Evolutionary conservation across 2,329 filamentous ascomycete species (phyloP).

Genomic region (Colletotrichum musae): DNA sequence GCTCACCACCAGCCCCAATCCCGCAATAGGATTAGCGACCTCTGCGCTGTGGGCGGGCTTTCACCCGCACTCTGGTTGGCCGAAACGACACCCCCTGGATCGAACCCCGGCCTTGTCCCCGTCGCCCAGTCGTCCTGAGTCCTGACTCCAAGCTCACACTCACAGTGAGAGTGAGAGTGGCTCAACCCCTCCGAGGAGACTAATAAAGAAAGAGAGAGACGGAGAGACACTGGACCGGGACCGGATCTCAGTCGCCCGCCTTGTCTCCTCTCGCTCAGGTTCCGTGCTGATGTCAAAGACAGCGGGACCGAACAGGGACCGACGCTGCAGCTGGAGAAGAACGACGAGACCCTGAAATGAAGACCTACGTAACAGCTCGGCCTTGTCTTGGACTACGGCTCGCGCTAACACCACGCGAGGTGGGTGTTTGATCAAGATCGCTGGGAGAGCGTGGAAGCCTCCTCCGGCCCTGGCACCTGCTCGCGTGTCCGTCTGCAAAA

Average conservation of each 20-base stretch:
- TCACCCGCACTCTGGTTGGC: constrained; percentile 30
- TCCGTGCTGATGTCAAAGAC: constrained; percentile 15
- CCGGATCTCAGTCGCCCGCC: not conserved
- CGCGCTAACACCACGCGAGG: constrained; percentile 18
- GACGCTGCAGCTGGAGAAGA: constrained; percentile 7
- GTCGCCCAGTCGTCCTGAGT: not conserved
- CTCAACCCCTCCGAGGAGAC: constrained; percentile 15
- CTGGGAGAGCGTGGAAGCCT: constrained; percentile 13
- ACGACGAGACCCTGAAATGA: constrained; percentile 38
- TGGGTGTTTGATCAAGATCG: constrained; percentile 33
- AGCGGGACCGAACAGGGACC: constrained; percentile 23
- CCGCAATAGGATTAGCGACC: constrained; percentile 29
- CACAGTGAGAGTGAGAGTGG: constrained; percentile 19
- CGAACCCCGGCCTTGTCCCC: constrained; percentile 11
- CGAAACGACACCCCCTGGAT: constrained; percentile 14
- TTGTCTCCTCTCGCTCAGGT: constrained; percentile 9
- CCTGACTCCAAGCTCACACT: not conserved
- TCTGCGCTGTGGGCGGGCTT: constrained; percentile 25
- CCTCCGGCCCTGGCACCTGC: constrained; percentile 25
- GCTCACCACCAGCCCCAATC: constrained; percentile 12
- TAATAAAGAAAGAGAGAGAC: not conserved
- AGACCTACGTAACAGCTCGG: constrained; percentile 32
- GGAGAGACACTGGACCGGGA: not conserved
- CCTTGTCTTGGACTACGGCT: not conserved
- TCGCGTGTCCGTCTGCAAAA: constrained; percentile 20